Conservation (phyloP, 2,329 filamentous ascomycete genomes). For the Reticulascus tulasneorum region DNA sequence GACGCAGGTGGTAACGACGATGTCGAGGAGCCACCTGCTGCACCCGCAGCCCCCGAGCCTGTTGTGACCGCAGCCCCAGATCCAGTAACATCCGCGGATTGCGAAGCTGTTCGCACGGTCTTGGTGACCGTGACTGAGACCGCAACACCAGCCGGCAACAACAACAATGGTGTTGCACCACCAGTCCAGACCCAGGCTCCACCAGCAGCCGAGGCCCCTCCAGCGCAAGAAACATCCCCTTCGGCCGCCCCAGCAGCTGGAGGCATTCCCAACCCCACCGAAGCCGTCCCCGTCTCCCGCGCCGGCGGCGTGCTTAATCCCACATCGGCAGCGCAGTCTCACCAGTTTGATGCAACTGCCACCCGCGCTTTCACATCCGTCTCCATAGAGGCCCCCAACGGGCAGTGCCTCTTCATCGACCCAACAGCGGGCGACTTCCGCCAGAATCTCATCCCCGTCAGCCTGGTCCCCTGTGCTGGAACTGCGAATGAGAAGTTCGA, state of each 20-base stretch:
- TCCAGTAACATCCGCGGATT: neutral
- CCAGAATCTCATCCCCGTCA: constrained; percentile 48
- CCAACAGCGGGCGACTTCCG: constrained; percentile 51
- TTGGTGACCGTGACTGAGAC: constrained; percentile 2
- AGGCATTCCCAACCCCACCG: constrained; percentile 31
- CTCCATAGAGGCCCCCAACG: constrained; percentile 42
- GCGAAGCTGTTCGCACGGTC: neutral
- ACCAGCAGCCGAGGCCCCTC: neutral
- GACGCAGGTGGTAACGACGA: neutral
- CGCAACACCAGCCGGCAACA: constrained; percentile 2
- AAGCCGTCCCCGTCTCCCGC: constrained; percentile 43
- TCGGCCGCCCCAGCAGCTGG: constrained; percentile 1
- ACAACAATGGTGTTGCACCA: neutral
- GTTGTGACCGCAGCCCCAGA: constrained; percentile 2
- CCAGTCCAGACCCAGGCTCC: constrained; percentile 2
- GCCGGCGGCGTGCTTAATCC: constrained; percentile 46
- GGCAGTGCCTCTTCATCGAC: constrained; percentile 48
- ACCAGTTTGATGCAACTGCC: constrained; percentile 42
- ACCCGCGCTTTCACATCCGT: constrained; percentile 40
- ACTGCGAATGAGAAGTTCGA: constrained; percentile 46
- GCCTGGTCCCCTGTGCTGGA: constrained; percentile 39
- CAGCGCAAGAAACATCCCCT: too few relatives aligned
- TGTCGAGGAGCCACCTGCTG: neutral
- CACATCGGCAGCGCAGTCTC: constrained; percentile 44
- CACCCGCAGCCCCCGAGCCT: neutral